Evolutionary conservation across 1,284 basidiomycete species (phyloP), one percentile per base, ranked within the genome.

Genomic region (Cryptococcus jaspeensis): DNA sequence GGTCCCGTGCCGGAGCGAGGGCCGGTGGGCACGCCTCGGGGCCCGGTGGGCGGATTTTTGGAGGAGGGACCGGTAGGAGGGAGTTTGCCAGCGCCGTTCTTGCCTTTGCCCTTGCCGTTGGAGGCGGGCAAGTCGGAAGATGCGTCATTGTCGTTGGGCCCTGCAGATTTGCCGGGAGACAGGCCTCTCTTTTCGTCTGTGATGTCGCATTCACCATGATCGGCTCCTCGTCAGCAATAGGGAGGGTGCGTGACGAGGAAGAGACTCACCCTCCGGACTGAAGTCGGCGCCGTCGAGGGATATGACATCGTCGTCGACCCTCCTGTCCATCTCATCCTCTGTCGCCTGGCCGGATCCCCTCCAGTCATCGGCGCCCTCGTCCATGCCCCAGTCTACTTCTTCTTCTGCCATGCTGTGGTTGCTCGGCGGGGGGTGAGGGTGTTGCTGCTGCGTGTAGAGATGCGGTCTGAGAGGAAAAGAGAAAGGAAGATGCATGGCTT

Each of bases 311-410:
- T 59, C 58, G 38, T 60, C 59, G 5, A 35, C 56, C 16, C 35
- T 48, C 11, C 15, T 43, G 11, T 40, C 41, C 22, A 20, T 28
- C 40, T 20, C 50, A 20, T n/a, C 40, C 18, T 48, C 45, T 9
- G 39, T 23, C 28, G 45, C 46, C 28, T 16, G 54, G 18, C 54
- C 55, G 16, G 16, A 37, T 32, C 43, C 53, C 25, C 53, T n/a
- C 53, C 49, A 50, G 20, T 61, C 56, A 22, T 52, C 53, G 12
- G 48, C 40, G 2, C 13, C 32, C 42, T 39, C 50, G 23, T 47
- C 48, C n/a, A 55, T 22, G 42, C 38, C 40, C 50, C 58, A 71
- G 63, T 69, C 59, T 38, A 53, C 63, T 61, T 61, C 60, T 58
- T 61, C 60, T 22, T 61, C 60, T 12, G 60, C 60, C 60, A 61